Conservation (phyloP, 2,329 filamentous ascomycete species). For the Arthrobotrys entomopaga region DNA sequence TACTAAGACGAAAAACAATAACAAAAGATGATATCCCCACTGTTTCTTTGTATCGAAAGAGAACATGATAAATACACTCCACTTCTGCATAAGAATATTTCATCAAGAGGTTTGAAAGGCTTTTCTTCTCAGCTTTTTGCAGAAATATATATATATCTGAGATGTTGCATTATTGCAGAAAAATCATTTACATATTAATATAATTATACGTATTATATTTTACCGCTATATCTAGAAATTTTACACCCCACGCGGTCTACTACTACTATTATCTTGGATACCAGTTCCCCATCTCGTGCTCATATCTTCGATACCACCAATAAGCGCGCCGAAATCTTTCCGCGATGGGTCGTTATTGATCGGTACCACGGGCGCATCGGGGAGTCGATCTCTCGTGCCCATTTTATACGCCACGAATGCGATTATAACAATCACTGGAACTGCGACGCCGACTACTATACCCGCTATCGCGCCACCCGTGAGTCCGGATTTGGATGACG, state of each 20-base stretch:
- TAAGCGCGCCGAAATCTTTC: background rate
- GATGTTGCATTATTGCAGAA: background rate
- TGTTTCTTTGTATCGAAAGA: too few relatives aligned
- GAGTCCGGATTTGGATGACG: slow-evolving; percentile 5
- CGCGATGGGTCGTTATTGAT: slow-evolving; percentile 24
- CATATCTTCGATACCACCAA: slow-evolving; percentile 22
- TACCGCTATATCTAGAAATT: background rate
- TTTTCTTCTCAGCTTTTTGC: too few relatives aligned
- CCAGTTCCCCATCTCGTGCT: background rate
- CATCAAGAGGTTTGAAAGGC: too few relatives aligned
- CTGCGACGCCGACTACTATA: slow-evolving; percentile 29
- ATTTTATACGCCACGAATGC: slow-evolving; percentile 7
- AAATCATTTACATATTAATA: background rate
- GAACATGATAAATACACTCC: too few relatives aligned
- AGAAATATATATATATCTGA: background rate
- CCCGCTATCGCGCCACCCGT: slow-evolving; percentile 41
- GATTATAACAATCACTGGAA: slow-evolving; percentile 16
- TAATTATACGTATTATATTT: background rate
- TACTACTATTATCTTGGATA: slow-evolving; percentile 2
- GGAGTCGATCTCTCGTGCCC: background rate
- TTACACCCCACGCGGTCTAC: background rate
- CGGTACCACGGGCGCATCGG: slow-evolving; percentile 17
- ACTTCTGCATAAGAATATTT: too few relatives aligned
- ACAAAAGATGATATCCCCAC: too few relatives aligned
- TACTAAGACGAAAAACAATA: too few relatives aligned